Evolutionary conservation across 2,329 filamentous ascomycete genomes (phyloP).

Genomic region (Fusarium sp.): DNA sequence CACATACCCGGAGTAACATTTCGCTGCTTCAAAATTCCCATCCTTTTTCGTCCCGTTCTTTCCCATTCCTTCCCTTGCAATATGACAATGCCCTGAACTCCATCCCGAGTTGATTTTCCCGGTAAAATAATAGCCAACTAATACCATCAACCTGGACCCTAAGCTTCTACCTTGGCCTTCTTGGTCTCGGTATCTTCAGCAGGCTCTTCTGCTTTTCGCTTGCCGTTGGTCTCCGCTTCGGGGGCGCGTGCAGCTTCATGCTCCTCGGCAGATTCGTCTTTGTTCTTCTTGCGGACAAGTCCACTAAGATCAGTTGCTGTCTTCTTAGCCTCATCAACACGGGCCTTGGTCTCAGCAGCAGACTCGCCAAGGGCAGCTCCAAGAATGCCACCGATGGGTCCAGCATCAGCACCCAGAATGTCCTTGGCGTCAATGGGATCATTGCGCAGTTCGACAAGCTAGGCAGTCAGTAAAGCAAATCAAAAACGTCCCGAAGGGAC

Average conservation of each 20-base stretch:
- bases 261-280: conserved; percentile 36
- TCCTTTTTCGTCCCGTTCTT: conserved; percentile 2
- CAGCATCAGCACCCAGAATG: conserved; percentile 52
- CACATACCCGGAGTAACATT: background rate
- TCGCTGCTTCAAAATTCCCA: background rate
- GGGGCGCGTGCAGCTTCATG: conserved; percentile 35
- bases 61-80: background rate
- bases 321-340: conserved; percentile 77
- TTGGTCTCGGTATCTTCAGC: conserved; percentile 46
- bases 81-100: conserved; percentile 28
- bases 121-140: background rate
- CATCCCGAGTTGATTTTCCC: background rate
- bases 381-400: conserved; percentile 67
- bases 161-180: conserved; percentile 50
- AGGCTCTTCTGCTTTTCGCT: conserved; percentile 48
- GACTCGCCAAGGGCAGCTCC: conserved; percentile 71
- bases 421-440: conserved; percentile 60
- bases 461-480: background rate
- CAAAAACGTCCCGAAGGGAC: background rate
- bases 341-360: conserved; percentile 67
- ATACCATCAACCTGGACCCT: background rate
- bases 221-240: conserved; percentile 51
- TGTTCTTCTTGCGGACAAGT: conserved; percentile 77
- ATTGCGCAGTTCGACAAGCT: conserved; percentile 74
- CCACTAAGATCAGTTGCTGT: conserved; percentile 77